Evolutionary conservation across 768 basidiomycete genomes (phyloP), one percentile per base, ranked within the genome.

Genomic region (Boletales sp.): DNA sequence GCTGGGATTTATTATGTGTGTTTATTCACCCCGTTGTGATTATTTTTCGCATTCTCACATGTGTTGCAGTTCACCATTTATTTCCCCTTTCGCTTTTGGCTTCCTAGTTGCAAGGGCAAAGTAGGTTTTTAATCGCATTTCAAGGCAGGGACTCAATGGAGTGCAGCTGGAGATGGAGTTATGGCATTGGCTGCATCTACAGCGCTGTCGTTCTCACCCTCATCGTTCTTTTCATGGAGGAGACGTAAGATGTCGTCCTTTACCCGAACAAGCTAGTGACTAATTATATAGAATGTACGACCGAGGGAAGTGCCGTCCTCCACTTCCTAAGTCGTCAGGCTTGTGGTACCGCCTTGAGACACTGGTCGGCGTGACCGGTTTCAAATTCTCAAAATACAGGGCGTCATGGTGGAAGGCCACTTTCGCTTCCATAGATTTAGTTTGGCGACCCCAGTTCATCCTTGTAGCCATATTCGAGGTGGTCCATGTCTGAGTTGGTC

Each of bases 381-480:
- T 47, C 8, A 68, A 62, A 37, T 76, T 81, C 68, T 60, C 72
- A 1, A 70, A 74, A 51, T 76, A 76, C 56, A 68, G 80, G 36
- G 63, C 70, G 13, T 63, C 66, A 3, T 77, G 77, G 76, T 48
- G 28, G 19, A 68, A 69, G 21, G 67, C 65, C 34, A 30, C 68
- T 21, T 52, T 52, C 5, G 63, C 69, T 5, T 65, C 69, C 38
- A 50, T 78, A 40, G 59, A 67, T 43, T 65, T 81, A 15, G 51
- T 77, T 18, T 79, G 77, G 76, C 61, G 80, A 28, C 80, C 80
- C 0, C 77, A 80, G 21, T 63, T 75, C n/a, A 44, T 76, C 33
- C 53, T 70, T 4, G 61, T 73, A 40, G 56, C 64, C 21, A 32
- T 72, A 34, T 75, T 77, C 47, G 73, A 74, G 61, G 72, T 74